Percentiles rank a stretch among this genome's conserved stretches.
These are phyloP conservation scores for Viola pubescens DNA, from an alignment of 441 rosid species.

Conservation along the genomic window DNA sequence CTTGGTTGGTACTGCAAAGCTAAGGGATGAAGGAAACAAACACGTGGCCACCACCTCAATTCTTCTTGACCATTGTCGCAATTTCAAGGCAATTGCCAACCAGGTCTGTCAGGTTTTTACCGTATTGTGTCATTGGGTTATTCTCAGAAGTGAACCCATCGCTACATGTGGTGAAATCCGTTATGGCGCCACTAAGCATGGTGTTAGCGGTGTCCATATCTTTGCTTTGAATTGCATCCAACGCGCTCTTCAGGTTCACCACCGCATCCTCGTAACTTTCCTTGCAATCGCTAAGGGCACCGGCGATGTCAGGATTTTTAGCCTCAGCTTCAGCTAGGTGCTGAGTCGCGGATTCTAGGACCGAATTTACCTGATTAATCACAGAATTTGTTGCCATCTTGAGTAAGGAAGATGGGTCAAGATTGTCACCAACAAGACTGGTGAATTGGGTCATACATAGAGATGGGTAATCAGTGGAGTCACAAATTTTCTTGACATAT, in stretches of 20 bases:
- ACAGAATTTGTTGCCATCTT: conserved; percentile 29
- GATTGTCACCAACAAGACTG: conserved; percentile 19
- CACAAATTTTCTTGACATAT: conserved; percentile 27
- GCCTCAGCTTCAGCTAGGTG: neutral
- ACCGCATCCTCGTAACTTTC: conserved; percentile 37
- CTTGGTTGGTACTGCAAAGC: too few relatives aligned
- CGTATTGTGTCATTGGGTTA: conserved; percentile 20
- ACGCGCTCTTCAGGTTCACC: conserved; percentile 33
- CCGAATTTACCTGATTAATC: conserved; percentile 23
- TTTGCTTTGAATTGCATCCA: conserved; percentile 24
- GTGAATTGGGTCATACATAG: conserved; percentile 28
- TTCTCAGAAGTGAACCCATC: conserved; percentile 29
- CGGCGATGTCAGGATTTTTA: neutral
- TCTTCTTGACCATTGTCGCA: too few relatives aligned
- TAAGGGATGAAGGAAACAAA: too few relatives aligned
- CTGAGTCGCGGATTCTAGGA: conserved; percentile 3
- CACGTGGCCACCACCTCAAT: too few relatives aligned
- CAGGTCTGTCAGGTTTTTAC: conserved; percentile 30
- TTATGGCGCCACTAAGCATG: conserved; percentile 42
- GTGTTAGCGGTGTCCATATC: conserved; percentile 35
- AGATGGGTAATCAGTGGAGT: conserved; percentile 24
- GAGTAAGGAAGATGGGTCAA: conserved; percentile 27
- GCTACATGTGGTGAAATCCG: conserved; percentile 37
- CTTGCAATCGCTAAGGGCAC: conserved; percentile 29
- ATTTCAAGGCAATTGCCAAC: conserved; percentile 36